Evolutionary conservation across 2,329 filamentous ascomycete genomes (phyloP).

Genomic region (Dichotomopilus funicola): DNA sequence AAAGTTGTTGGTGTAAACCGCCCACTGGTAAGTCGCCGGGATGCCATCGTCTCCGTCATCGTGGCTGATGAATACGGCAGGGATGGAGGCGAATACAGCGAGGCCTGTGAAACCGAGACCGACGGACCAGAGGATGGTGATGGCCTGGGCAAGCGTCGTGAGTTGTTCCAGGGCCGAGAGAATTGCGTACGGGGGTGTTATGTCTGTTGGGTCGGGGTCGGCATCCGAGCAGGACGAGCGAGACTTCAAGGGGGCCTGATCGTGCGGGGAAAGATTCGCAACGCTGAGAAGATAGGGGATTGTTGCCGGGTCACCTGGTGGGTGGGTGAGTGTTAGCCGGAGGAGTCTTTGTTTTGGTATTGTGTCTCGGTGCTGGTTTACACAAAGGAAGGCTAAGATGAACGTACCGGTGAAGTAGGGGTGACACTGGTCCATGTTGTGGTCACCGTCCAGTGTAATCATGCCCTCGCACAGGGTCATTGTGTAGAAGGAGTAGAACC

Average conservation of each 20-base stretch:
- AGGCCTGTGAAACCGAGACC: constrained; percentile 16
- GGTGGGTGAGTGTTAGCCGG: neutral
- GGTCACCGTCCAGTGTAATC: neutral
- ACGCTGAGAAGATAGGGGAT: constrained; percentile 7
- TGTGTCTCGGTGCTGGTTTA: too few species aligned
- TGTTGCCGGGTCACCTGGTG: neutral
- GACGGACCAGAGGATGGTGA: constrained; percentile 20
- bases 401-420: neutral
- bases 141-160: constrained; percentile 15
- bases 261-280: too few species aligned
- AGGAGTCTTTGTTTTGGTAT: neutral
- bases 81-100: constrained; percentile 14
- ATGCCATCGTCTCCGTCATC: neutral
- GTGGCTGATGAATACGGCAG: constrained; percentile 6
- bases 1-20: constrained; percentile 10
- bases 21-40: neutral
- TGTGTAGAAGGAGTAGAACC: constrained; percentile 20
- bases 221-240: too few species aligned
- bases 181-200: constrained; percentile 3
- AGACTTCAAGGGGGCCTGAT: too few species aligned
- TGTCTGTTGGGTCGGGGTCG: too few species aligned
- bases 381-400: neutral
- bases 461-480: constrained; percentile 19
- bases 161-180: constrained; percentile 17
- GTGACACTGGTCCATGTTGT: constrained; percentile 11